Evolutionary conservation across 768 basidiomycete species (phyloP), one percentile per base, ranked within the genome.

Genomic region (Naganishia vaughanmartiniae): DNA sequence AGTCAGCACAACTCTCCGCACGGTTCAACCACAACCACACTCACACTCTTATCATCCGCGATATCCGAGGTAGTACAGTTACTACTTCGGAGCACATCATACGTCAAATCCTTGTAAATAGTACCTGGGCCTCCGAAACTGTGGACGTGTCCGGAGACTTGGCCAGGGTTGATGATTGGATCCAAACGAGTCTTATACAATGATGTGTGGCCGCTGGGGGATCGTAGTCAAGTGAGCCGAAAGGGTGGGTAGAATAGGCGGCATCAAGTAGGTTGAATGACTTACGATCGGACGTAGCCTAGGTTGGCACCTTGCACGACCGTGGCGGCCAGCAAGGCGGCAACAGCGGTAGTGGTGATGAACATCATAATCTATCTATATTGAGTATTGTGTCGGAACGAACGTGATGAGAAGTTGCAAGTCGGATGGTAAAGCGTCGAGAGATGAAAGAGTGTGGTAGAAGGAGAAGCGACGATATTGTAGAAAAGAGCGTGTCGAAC

Each of bases 131-230:
- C 57, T 34, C 57, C 57, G n/a, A 58, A 58, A 39, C 57, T 58
- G n/a, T 58, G 57, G 34, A 58, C 57, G 24, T 58, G 57, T 21
- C 57, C 57, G 19, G 57, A 58, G n/a, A 58, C 57, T 15, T 58
- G 34, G 15, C 80, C 80, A 24, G 79, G 77, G 65, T 60, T 68
- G 72, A 80, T 73, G 67, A 81, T 77, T 12, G 80, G 80, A 69
- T 81, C 80, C 55, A 81, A 70, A 42, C 80, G 73, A 45, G 79
- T 81, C 21, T 72, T 75, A 45, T 74, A 74, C 33, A 81, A 72
- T 15, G 74, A 71, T 3, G 70, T 68, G 58, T 81, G 80, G 10
- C 57, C 57, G 7, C 57, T 58, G 34, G 2, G 5, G 48, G 48
- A n/a, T 4, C 21, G 4, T 6, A n/a, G 14, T 51, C 21, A 15